A percentile compares a stretch with the other conserved stretches of the same genome.
Conservation (phyloP, 2,329 filamentous ascomycete genomes). For the Aspergillus versicolor region DNA sequence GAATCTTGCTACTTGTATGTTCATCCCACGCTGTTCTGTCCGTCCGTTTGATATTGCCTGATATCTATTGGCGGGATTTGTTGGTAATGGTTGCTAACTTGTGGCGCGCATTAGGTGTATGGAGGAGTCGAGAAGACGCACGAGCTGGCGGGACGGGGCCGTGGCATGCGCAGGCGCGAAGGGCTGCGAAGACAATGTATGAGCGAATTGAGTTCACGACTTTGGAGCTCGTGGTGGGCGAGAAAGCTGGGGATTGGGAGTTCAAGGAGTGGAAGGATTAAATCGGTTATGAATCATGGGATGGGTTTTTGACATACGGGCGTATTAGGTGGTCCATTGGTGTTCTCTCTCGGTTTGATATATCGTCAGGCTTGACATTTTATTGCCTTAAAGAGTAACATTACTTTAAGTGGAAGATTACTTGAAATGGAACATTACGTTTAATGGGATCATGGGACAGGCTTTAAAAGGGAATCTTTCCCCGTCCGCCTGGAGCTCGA, state of each 20-base stretch:
- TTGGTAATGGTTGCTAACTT: not conserved
- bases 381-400: not conserved
- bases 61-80: not conserved
- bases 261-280: slow-evolving; percentile 55
- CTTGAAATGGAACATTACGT: not conserved
- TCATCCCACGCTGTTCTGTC: not conserved
- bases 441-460: no score
- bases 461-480: slow-evolving; percentile 2
- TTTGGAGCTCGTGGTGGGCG: slow-evolving; percentile 63
- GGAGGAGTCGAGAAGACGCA: slow-evolving; percentile 60
- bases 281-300: not conserved
- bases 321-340: not conserved
- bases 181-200: slow-evolving; percentile 49
- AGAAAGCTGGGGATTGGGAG: slow-evolving; percentile 64
- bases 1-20: slow-evolving; percentile 78
- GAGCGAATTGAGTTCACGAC: slow-evolving; percentile 69
- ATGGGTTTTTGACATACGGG: not conserved
- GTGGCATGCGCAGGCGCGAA: slow-evolving; percentile 56
- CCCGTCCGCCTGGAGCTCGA: not conserved
- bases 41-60: not conserved
- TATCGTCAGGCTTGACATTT: not conserved
- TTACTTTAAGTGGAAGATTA: not conserved
- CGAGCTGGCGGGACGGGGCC: slow-evolving; percentile 59
- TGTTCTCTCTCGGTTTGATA: not conserved
- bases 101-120: slow-evolving; percentile 55